A percentile compares a stretch with the other conserved stretches of the same genome.
phyloP scores from a whole-genome alignment of 257 asterid genomes.

The Perilla frutescens region DNA sequence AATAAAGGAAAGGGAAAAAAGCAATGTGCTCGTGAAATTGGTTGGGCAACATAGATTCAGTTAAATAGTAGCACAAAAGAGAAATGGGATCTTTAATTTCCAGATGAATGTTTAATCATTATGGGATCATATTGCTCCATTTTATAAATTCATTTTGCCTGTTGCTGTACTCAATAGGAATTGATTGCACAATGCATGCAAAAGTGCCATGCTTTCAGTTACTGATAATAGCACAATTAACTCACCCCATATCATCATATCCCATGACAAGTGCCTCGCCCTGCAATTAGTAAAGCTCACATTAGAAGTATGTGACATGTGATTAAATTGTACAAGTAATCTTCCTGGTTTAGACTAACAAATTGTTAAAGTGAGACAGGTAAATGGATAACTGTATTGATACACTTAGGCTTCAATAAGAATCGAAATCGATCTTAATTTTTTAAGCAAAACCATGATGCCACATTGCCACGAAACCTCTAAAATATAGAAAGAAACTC shows the following conservation, averaged over 20 bases:
- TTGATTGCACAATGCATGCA: constrained; percentile 25
- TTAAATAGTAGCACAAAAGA: constrained; percentile 7
- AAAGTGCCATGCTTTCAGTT: constrained; percentile 15
- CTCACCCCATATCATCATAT: constrained; percentile 99
- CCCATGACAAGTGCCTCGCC: constrained; percentile 99
- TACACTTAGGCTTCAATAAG: constrained; percentile 24
- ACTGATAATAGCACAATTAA: constrained; percentile 31
- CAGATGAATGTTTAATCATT: background rate
- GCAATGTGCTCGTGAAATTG: background rate
- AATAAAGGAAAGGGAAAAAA: background rate
- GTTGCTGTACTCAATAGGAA: constrained; percentile 29
- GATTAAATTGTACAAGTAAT: constrained; percentile 15
- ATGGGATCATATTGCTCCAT: constrained; percentile 12
- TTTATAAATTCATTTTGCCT: constrained; percentile 8
- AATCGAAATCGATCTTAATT: constrained; percentile 21
- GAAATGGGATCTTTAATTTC: constrained; percentile 16
- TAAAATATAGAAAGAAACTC: background rate
- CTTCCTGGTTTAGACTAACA: constrained; percentile 10
- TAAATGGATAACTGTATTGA: constrained; percentile 17
- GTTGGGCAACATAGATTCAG: constrained; percentile 21
- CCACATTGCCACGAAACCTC: constrained; percentile 1
- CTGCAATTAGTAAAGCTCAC: constrained; percentile 56
- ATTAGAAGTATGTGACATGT: constrained; percentile 37
- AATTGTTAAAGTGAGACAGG: constrained; percentile 23
- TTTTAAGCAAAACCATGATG: constrained; percentile 14